A percentile compares a stretch with the other conserved stretches of the same genome.
phyloP scores from a whole-genome alignment of 805 yeast species.

The Hanseniaspora singularis region DNA sequence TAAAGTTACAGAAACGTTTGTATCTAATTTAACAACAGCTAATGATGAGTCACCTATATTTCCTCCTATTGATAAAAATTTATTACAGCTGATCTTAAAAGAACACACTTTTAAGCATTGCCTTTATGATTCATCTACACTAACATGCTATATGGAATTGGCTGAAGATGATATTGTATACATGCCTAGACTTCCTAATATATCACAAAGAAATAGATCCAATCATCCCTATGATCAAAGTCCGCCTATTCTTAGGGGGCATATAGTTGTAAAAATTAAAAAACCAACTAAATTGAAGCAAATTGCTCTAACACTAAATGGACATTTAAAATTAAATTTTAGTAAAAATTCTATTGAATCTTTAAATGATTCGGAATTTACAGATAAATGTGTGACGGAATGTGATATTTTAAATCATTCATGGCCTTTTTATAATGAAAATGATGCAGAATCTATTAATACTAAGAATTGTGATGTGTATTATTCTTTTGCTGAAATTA shows the following conservation, averaged over 20 bases:
- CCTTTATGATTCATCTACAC: slow-evolving; percentile 1
- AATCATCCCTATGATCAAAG: slow-evolving; percentile 32
- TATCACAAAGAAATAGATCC: not conserved
- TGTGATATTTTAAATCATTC: slow-evolving; percentile 61
- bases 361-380: not conserved
- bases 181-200: slow-evolving; percentile 4
- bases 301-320: slow-evolving; percentile 51
- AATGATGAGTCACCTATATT: slow-evolving; percentile 4
- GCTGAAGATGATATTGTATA: slow-evolving; percentile 12
- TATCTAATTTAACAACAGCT: not conserved
- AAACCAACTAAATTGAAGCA: slow-evolving; percentile 63
- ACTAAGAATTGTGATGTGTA: slow-evolving; percentile 18
- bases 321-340: slow-evolving; percentile 82
- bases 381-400: slow-evolving; percentile 44
- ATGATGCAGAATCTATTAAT: slow-evolving; percentile 30
- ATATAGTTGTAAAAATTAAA: slow-evolving; percentile 52
- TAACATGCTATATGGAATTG: slow-evolving; percentile 7
- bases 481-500: slow-evolving; percentile 16
- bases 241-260: slow-evolving; percentile 73
- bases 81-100: slow-evolving; percentile 2
- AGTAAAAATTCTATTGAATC: slow-evolving; percentile 86
- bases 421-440: slow-evolving; percentile 75
- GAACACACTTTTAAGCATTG: slow-evolving; percentile 10
- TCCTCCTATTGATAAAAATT: slow-evolving; percentile 8
- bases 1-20: not conserved